Base-by-base conservation (phyloP, 345 rosid genomes). In the Xanthoceras sorbifolium region DNA sequence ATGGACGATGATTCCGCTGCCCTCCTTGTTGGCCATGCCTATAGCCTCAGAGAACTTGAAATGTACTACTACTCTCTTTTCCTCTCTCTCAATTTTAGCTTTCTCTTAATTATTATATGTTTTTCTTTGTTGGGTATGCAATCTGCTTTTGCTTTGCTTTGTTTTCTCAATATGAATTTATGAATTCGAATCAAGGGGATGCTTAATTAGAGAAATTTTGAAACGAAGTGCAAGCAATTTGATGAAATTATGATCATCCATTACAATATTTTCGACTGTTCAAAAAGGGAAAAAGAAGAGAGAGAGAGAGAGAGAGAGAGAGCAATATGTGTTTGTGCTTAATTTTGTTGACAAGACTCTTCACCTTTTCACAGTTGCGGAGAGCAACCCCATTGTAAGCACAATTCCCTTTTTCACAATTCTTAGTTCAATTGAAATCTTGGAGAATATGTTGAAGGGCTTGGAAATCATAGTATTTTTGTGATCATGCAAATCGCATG, bases 41-140 rank as follows among this genome's bases (percentile, higher is more conserved):
- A 87, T 81, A 85, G 82, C 81, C 93, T 96, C 84, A 90, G 81
- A 78, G 98, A 96, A 76, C 98, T 96, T 34, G 98, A 93, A 91
- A 89, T 64, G n/a, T 60, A 32, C 23, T 32, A n/a, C 44, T 25
- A n/a, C 22, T n/a, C 22, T 50, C 32, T 72, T 15, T 8, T 57
- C 64, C n/a, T 55, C n/a, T 59, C 36, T 65, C 5, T 25, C 32
- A 36, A 22, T 1, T 76, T 50, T 50, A 12, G 57, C 72, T 31
- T n/a, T 22, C 32, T 38, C 32, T 67, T 67, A 6, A 17, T 18
- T 68, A 18, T 68, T n/a, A 18, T 44, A 15, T 44, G n/a, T 68
- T 44, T 46, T 55, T 55, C 9, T 57, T 6, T 57, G 62, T 23
- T 20, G 69, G 11, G 9, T 34, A 3, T 65, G 48, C 44, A 36